These are phyloP conservation scores for Annona cherimola DNA, from an alignment of 164 flowering plant genomes.

Conservation along the genomic window DNA sequence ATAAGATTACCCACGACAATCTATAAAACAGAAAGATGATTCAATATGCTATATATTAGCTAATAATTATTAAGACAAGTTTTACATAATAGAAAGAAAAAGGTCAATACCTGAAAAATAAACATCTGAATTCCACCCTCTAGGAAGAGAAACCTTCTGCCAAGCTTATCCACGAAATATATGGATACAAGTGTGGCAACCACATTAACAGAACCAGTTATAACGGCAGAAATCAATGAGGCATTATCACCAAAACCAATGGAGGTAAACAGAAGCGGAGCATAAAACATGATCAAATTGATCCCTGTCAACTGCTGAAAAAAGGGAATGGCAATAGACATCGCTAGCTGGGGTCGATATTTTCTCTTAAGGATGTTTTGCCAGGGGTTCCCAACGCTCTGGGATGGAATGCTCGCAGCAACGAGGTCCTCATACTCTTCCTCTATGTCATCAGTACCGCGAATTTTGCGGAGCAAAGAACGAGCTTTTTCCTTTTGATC, in stretches of 20 bases:
- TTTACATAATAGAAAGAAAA: too few species aligned
- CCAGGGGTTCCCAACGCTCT: constrained; percentile 11
- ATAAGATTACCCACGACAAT: constrained; percentile 45
- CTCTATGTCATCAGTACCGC: constrained; percentile 9
- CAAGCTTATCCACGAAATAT: constrained; percentile 4
- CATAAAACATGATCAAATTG: constrained; percentile 20
- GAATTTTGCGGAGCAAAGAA: constrained; percentile 1
- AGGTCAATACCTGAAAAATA: constrained; percentile 14
- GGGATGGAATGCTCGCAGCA: constrained; percentile 7
- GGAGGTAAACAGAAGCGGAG: constrained; percentile 16
- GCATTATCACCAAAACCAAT: constrained; percentile 19
- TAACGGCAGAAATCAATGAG: constrained; percentile 12
- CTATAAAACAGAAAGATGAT: too few species aligned
- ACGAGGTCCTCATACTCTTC: constrained; percentile 6
- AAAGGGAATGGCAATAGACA: constrained; percentile 14
- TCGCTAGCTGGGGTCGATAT: constrained; percentile 11
- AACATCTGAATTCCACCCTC: constrained; percentile 19
- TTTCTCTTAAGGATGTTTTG: constrained; percentile 8
- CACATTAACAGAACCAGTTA: constrained; percentile 17
- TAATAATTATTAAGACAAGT: too few species aligned
- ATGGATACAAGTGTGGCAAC: constrained; percentile 12
- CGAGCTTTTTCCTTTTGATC: constrained; percentile 4
- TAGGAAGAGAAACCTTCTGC: constrained; percentile 5
- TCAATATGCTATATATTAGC: too few species aligned
- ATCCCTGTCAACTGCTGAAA: constrained; percentile 18